phyloP scores from a whole-genome alignment of 805 yeast species.

The Wickerhamiella parazyma region DNA sequence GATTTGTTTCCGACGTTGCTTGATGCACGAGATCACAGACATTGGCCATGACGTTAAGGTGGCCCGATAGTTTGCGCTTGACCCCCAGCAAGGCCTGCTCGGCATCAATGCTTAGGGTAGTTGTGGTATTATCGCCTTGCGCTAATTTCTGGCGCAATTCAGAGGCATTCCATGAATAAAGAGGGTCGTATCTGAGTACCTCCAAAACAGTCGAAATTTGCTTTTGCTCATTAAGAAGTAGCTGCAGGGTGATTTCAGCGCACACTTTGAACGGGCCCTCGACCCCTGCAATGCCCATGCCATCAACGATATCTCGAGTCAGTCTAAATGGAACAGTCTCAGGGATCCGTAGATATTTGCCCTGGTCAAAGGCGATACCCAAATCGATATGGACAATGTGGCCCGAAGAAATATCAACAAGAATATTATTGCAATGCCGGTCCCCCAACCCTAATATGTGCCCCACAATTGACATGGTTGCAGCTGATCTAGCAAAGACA shows the following conservation, averaged over 20 bases:
- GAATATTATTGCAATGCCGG: conserved; percentile 80
- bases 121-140: not conserved
- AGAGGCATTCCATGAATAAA: conserved; percentile 82
- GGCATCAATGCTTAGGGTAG: conserved; percentile 38
- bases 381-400: conserved; percentile 93
- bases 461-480: conserved; percentile 77
- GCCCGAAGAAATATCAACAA: conserved; percentile 69
- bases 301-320: conserved; percentile 84
- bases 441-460: conserved; percentile 87
- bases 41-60: conserved; percentile 68
- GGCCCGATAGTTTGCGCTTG: conserved; percentile 53
- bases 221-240: conserved; percentile 49
- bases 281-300: conserved; percentile 76
- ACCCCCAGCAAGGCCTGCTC: conserved; percentile 65
- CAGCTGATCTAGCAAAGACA: conserved; percentile 62
- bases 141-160: conserved; percentile 38
- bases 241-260: conserved; percentile 60
- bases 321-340: conserved; percentile 89
- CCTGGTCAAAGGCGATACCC: conserved; percentile 95
- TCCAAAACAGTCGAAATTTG: conserved; percentile 71
- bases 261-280: conserved; percentile 62
- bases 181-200: conserved; percentile 81
- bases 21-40: conserved; percentile 69
- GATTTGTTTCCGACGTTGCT: conserved; percentile 53
- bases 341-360: conserved; percentile 68